Evolutionary conservation across 805 yeast species (phyloP), one percentile per base, ranked within the genome.

Genomic region (Candida ortonii): DNA sequence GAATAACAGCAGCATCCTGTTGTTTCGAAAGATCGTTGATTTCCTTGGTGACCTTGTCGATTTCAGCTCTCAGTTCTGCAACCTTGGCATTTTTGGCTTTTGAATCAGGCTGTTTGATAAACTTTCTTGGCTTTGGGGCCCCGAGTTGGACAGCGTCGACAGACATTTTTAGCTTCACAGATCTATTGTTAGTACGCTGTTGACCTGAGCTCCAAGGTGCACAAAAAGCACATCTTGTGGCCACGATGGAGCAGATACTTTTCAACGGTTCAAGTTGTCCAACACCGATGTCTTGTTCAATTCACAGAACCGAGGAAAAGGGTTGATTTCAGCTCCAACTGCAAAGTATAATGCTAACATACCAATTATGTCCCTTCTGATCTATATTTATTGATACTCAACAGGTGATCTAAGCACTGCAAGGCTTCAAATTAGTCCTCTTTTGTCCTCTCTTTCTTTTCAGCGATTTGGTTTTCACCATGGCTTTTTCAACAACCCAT

Each of bases 31-130:
- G 52, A 46, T 73, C 71, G 32, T 63, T 63, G 45, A 79, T 62
- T 41, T 71, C 68, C 27, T 62, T 56, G 55, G 80, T 85, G 57
- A 80, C 67, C 54, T 73, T 73, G 52, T 78, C 76, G 59, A 84
- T 72, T 56, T 81, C 80, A 24, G 70, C 69, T 42, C 75, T 73
- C 47, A 81, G 61, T 41, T 65, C 66, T 22, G 68, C 73, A 43
- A 82, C 54, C 46, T 73, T 69, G 42, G 69, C 72, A 57, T 83
- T 84, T 62, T 80, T 70, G 36, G 68, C 78, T 41, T 71, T 64
- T 51, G 70, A 75, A 61, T 84, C 93, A 30, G 94, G 94, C 54
- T 82, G 78, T 61, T 83, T 83, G 62, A 81, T 73, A 59, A 70
- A 77, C 42, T 70, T 71, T 62, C 75, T 71, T 26, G 47, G 47